These are phyloP conservation scores for Trichoderma orchidacearum DNA, from an alignment of 495 filamentous ascomycete genomes.

Conservation along the genomic window DNA sequence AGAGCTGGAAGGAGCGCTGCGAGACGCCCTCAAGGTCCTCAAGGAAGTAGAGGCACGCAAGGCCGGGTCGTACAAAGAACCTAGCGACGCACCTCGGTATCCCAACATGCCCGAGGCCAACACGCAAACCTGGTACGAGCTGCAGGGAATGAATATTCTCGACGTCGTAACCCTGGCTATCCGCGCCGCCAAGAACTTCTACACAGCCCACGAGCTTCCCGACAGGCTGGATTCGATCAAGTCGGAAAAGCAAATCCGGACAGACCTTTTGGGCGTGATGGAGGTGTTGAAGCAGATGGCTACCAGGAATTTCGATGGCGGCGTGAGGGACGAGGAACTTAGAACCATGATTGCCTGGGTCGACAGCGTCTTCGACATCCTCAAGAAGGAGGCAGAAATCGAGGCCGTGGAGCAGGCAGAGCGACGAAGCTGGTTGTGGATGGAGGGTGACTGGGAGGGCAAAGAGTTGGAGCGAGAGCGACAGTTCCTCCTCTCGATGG, in stretches of 20 bases:
- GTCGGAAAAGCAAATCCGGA: slow-evolving; percentile 64
- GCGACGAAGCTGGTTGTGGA: slow-evolving; percentile 66
- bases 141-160: slow-evolving; percentile 81
- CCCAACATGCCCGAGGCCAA: slow-evolving; percentile 12
- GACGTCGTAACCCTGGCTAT: slow-evolving; percentile 91
- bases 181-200: slow-evolving; percentile 87
- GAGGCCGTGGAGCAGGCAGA: slow-evolving; percentile 62
- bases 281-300: slow-evolving; percentile 88
- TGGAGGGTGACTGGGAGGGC: slow-evolving; percentile 65
- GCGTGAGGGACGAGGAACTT: slow-evolving; percentile 62
- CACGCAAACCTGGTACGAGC: slow-evolving; percentile 58
- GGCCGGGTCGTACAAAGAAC: slow-evolving; percentile 12
- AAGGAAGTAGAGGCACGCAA: slow-evolving; percentile 24
- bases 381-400: slow-evolving; percentile 57
- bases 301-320: slow-evolving; percentile 71
- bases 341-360: slow-evolving; percentile 66
- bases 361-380: slow-evolving; percentile 54
- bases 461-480: slow-evolving; percentile 65
- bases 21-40: slow-evolving; percentile 51
- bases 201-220: slow-evolving; percentile 72
- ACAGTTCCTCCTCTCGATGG: slow-evolving; percentile 60
- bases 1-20: slow-evolving; percentile 56
- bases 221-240: slow-evolving; percentile 74
- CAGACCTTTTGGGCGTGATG: slow-evolving; percentile 70
- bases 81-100: slow-evolving; percentile 13